Base-by-base conservation (phyloP, 768 basidiomycete species). In the Psilocybe cyanescens region DNA sequence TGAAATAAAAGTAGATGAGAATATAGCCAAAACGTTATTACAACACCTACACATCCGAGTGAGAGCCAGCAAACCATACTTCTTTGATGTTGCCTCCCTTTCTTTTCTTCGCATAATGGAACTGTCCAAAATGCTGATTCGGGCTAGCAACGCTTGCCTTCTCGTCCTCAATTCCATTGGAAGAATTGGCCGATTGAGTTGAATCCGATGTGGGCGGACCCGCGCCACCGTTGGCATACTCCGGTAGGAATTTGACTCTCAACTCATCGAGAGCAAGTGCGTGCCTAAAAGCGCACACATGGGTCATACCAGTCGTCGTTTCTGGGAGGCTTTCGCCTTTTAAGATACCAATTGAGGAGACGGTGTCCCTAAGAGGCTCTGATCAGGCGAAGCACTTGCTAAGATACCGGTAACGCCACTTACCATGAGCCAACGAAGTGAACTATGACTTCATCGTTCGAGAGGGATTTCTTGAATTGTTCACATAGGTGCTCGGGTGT, bases 371-470 rank as follows among this genome's bases (percentile, higher is more conserved):
- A 52, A 29, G 6, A 24, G 12, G 28, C 3, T 3, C 41, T 8
- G 16, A 16, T 8, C 30, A 30, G 29, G 3, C 12, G 39, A 29
- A 17, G 30, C 8, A 48, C 29, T 53, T 4, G 41, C 37, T 14
- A 2, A 57, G 31, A 30, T 31, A 19, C 45, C 11, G n/a, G 55
- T 3, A 37, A 12, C 12, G 4, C 19, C 19, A 19, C 67, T 12
- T 57, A 81, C 81, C 81, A 82, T 19, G 72, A 76, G 4, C 81
- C 81, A 5, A 82, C 68, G 54, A 83, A 83, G 65, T 83, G 79
- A 2, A 81, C 73, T 24, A 66, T 69, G 39, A 79, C 75, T 8
- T 72, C 59, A 60, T 37, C 58, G 52, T 14, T 69, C 55, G 19
- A 76, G 50, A 45, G 68, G 4, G 67, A 49, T 2, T 51, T 59